These are phyloP conservation scores for Hygrophorus pudorinus DNA, from an alignment of 768 basidiomycete species.

Conservation along the genomic window DNA sequence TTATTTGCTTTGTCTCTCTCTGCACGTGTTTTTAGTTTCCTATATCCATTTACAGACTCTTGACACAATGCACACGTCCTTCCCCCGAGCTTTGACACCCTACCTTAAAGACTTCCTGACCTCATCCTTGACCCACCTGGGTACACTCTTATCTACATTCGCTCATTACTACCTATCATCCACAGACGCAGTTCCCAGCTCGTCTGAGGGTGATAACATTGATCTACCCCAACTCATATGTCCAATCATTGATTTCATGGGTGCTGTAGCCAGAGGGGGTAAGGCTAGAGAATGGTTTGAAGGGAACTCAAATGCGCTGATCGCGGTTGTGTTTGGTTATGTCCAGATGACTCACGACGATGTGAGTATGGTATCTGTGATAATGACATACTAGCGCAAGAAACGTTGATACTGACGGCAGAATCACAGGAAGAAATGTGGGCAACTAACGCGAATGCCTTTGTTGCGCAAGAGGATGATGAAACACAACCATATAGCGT, in stretches of 20 bases:
- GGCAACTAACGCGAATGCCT: constrained; percentile 82
- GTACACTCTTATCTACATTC: constrained; percentile 49
- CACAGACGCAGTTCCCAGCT: constrained; percentile 43
- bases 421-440: constrained; percentile 74
- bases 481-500: constrained; percentile 76
- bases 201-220: constrained; percentile 68
- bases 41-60: constrained; percentile 53
- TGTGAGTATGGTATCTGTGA: constrained; percentile 25
- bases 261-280: constrained; percentile 53
- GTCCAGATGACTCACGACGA: constrained; percentile 87
- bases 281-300: constrained; percentile 59
- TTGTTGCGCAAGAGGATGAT: constrained; percentile 92
- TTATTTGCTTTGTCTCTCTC: constrained; percentile 7
- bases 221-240: constrained; percentile 71
- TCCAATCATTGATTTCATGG: constrained; percentile 74
- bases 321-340: constrained; percentile 54
- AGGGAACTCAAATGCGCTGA: constrained; percentile 38
- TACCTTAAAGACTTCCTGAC: constrained; percentile 54
- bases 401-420: not conserved
- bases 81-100: constrained; percentile 61
- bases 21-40: not conserved
- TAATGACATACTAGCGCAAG: not conserved
- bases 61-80: constrained; percentile 69
- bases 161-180: constrained; percentile 50
- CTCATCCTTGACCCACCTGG: constrained; percentile 49